Conservation (phyloP, 2,329 filamentous ascomycete species). For the Talaromyces rugulosus region DNA sequence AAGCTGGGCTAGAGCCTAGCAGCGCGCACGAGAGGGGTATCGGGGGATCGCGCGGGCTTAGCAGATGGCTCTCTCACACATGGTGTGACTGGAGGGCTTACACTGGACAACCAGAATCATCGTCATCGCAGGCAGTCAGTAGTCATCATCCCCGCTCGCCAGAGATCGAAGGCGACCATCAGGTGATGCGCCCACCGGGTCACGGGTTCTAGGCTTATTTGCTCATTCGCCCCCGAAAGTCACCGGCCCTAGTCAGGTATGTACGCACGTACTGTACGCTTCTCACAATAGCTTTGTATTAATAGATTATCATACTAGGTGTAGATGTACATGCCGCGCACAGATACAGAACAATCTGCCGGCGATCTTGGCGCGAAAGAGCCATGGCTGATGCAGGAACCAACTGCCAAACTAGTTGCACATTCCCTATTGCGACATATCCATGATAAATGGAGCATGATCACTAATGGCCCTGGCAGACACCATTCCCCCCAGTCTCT, state of each 20-base stretch:
- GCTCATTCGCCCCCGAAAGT: not conserved
- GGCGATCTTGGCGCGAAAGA: not conserved
- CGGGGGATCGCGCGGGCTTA: too few relatives aligned
- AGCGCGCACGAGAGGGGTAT: not conserved
- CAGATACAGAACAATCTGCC: not conserved
- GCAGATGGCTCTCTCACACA: too few relatives aligned
- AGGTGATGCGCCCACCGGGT: slow-evolving; percentile 1
- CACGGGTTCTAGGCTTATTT: not conserved
- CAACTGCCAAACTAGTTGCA: not conserved
- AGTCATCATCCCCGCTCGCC: not conserved
- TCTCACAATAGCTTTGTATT: not conserved
- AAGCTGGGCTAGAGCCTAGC: not conserved
- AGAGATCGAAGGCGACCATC: not conserved
- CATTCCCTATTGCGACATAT: not conserved
- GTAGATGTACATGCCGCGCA: not conserved
- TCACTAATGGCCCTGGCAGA: not conserved
- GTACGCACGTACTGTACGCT: not conserved
- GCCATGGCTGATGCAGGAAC: not conserved
- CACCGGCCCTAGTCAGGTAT: not conserved
- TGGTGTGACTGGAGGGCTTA: too few relatives aligned
- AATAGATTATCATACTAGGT: not conserved
- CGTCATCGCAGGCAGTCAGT: not conserved
- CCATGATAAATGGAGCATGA: not conserved
- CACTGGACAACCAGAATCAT: not conserved
- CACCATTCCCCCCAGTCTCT: not conserved